A percentile compares a stretch with the other conserved stretches of the same genome.
phyloP scores from a whole-genome alignment of 495 filamentous ascomycete genomes.

The Friedmanniomyces endolithicus region DNA sequence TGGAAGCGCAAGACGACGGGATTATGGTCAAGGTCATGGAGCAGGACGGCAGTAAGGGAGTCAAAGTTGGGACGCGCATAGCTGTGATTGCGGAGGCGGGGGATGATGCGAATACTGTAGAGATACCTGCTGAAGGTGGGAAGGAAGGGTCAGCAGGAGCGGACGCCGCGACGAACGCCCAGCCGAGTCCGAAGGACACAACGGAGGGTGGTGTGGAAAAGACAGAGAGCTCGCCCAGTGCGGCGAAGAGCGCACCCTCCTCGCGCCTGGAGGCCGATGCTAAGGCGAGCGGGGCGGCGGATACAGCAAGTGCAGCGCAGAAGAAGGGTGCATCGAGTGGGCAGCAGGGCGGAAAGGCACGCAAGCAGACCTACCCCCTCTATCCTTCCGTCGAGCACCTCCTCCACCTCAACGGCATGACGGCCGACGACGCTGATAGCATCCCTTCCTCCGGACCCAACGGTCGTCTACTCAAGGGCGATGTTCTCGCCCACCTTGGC shows the following conservation, averaged over 20 bases:
- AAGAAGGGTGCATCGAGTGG: not conserved
- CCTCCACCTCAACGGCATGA: slow-evolving; percentile 61
- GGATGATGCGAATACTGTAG: slow-evolving; percentile 56
- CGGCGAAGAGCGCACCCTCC: slow-evolving; percentile 25
- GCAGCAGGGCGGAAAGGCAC: slow-evolving; percentile 31
- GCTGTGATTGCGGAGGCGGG: slow-evolving; percentile 63
- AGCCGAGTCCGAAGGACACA: slow-evolving; percentile 25
- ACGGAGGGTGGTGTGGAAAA: slow-evolving; percentile 16
- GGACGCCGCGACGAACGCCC: slow-evolving; percentile 30
- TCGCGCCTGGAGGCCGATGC: slow-evolving; percentile 22
- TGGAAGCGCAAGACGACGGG: slow-evolving; percentile 78
- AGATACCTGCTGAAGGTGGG: slow-evolving; percentile 50
- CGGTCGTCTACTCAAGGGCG: slow-evolving; percentile 85
- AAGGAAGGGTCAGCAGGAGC: slow-evolving; percentile 15
- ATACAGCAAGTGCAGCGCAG: slow-evolving; percentile 22
- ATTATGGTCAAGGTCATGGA: slow-evolving; percentile 65
- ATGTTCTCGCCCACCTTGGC: slow-evolving; percentile 85
- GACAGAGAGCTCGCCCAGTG: slow-evolving; percentile 21
- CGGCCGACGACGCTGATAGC: slow-evolving; percentile 56
- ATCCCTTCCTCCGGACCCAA: slow-evolving; percentile 81
- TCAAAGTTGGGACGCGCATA: slow-evolving; percentile 62
- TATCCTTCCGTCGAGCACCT: slow-evolving; percentile 77
- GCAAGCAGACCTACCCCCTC: slow-evolving; percentile 56
- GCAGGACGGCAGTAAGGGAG: slow-evolving; percentile 53
- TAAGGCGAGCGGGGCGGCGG: slow-evolving; percentile 16